These are phyloP conservation scores for Pichia kluyveri DNA, from an alignment of 805 yeast species.

Conservation along the genomic window DNA sequence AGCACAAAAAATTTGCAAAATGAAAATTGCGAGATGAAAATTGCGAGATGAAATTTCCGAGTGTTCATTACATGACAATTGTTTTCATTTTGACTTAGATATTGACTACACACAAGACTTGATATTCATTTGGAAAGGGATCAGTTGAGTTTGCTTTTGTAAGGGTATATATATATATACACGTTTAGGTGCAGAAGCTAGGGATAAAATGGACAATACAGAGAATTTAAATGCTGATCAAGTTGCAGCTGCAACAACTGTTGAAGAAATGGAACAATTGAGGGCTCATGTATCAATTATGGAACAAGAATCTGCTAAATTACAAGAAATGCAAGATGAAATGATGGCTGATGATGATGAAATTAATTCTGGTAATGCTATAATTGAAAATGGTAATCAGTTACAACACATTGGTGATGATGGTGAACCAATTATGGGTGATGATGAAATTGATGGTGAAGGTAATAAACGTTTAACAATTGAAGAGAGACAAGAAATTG, in stretches of 20 bases:
- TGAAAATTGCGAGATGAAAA: no score
- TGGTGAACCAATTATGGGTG: neutral
- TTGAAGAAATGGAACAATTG: conserved; percentile 25
- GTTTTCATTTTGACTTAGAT: no score
- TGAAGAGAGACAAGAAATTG: conserved; percentile 50
- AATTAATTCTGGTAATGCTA: neutral
- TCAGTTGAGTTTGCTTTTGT: no score
- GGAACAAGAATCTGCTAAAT: conserved; percentile 54
- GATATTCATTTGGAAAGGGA: no score
- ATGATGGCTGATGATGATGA: conserved; percentile 6
- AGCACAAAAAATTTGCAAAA: no score
- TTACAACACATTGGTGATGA: neutral
- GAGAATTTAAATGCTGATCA: neutral
- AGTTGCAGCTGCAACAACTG: neutral
- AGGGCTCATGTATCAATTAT: conserved; percentile 41
- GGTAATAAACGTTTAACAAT: conserved; percentile 6
- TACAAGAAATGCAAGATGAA: conserved; percentile 47
- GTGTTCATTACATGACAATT: no score
- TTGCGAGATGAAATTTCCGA: no score
- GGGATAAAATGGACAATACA: neutral
- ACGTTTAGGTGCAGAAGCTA: neutral
- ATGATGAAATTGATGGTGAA: neutral
- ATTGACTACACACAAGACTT: no score
- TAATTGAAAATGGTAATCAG: neutral
- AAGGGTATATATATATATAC: no score